Evolutionary conservation across 1,284 basidiomycete species (phyloP).

Genomic region (Erythrobasidium hasegawianum): DNA sequence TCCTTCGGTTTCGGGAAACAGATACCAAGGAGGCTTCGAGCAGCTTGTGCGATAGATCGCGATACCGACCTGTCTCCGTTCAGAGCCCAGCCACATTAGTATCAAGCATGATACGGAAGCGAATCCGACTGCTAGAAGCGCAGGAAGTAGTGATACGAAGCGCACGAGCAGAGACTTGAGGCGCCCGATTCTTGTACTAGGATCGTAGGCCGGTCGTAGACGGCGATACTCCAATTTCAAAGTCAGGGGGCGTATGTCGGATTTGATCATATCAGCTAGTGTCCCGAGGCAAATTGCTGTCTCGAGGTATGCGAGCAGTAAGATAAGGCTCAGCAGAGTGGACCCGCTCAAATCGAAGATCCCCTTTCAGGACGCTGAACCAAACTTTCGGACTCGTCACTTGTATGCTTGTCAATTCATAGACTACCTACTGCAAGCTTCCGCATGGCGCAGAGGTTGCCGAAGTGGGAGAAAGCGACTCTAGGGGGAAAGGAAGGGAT

Average conservation of each 20-base stretch:
- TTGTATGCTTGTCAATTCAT: no score
- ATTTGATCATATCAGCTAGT: not conserved
- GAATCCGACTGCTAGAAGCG: not conserved
- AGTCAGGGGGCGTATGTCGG: not conserved
- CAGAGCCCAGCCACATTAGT: not conserved
- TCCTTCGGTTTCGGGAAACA: slow-evolving; percentile 1
- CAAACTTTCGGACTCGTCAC: no score
- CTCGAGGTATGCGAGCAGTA: no score
- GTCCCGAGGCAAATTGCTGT: no score
- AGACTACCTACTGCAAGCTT: no score
- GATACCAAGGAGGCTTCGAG: slow-evolving; percentile 1
- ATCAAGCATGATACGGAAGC: not conserved
- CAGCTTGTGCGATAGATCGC: slow-evolving; percentile 3
- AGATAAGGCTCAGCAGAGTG: no score
- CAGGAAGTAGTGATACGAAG: not conserved
- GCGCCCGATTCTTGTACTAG: not conserved
- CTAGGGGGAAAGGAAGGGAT: no score
- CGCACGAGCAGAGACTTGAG: not conserved
- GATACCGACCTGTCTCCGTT: not conserved
- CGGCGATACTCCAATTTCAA: not conserved
- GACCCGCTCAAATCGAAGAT: no score
- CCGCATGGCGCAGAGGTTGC: no score
- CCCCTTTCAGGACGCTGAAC: no score
- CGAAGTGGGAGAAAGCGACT: no score
- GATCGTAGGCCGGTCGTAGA: not conserved